Evolutionary conservation across 2,329 filamentous ascomycete species (phyloP).

Genomic region (Dactylonectria macrodidyma): DNA sequence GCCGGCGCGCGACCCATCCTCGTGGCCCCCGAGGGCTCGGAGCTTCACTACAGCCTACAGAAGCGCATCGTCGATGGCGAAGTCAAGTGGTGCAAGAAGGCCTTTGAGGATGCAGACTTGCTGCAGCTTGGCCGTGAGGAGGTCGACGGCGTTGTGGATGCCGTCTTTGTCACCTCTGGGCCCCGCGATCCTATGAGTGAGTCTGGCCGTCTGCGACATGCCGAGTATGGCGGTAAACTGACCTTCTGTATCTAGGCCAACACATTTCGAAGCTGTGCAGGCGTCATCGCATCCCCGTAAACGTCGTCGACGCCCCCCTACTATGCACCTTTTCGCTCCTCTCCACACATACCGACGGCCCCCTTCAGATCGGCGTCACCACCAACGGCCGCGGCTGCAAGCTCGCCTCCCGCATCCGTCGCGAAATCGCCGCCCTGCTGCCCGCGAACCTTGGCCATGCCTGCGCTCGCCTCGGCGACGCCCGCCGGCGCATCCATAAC

Average conservation of each 20-base stretch:
- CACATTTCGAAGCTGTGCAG: conserved; percentile 83
- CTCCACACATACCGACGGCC: conserved; percentile 90
- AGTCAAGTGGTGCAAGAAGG: conserved; percentile 75
- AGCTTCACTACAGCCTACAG: conserved; percentile 71
- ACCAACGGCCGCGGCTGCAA: conserved; percentile 97
- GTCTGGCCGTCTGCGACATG: conserved; percentile 33
- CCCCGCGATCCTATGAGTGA: conserved; percentile 62
- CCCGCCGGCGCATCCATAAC: conserved; percentile 80
- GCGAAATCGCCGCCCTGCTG: conserved; percentile 87
- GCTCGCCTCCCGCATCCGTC: conserved; percentile 87
- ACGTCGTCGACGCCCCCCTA: conserved; percentile 88
- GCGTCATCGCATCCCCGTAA: conserved; percentile 88
- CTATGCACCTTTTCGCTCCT: conserved; percentile 93
- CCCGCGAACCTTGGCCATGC: conserved; percentile 83
- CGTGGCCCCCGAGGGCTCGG: conserved; percentile 77
- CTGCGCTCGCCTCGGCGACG: conserved; percentile 82
- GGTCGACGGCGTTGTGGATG: conserved; percentile 85
- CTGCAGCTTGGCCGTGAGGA: conserved; percentile 84
- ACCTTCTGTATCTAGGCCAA: conserved; percentile 59
- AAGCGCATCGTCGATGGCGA: conserved; percentile 76
- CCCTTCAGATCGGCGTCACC: conserved; percentile 94
- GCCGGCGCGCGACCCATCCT: conserved; percentile 87
- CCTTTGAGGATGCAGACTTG: conserved; percentile 81
- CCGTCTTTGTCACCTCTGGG: conserved; percentile 85
- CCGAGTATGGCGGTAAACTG: not conserved